Percentiles rank a stretch among this genome's conserved stretches.
Evolutionary conservation across 495 filamentous ascomycete species (phyloP).

Genomic region (Talaromyces adpressus): DNA sequence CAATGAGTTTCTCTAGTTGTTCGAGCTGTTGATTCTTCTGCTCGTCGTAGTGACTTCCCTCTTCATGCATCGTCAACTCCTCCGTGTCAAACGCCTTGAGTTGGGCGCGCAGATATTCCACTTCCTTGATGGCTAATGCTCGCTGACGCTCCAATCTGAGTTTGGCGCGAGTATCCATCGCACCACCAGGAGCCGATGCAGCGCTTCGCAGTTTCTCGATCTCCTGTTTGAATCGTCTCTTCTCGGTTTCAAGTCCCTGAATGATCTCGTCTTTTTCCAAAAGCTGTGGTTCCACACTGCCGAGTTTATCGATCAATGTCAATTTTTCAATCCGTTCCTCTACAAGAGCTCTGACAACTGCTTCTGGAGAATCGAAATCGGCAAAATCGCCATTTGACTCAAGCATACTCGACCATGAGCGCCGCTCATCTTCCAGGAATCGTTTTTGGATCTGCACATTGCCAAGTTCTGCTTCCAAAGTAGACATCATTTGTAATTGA

Average conservation of each 20-base stretch:
- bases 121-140: constrained; percentile 78
- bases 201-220: constrained; percentile 58
- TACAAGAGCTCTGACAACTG: constrained; percentile 77
- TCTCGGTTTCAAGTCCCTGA: constrained; percentile 62
- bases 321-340: constrained; percentile 73
- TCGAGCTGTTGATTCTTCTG: constrained; percentile 68
- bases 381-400: constrained; percentile 55
- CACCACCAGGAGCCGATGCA: constrained; percentile 24
- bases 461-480: constrained; percentile 63
- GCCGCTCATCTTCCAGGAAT: constrained; percentile 78
- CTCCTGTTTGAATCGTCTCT: constrained; percentile 49
- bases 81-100: constrained; percentile 87
- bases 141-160: constrained; percentile 79
- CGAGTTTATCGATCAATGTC: constrained; percentile 68
- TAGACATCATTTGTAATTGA: constrained; percentile 66
- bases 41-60: constrained; percentile 62
- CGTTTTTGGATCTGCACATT: constrained; percentile 78
- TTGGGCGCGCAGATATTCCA: constrained; percentile 88
- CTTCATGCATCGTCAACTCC: constrained; percentile 72
- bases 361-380: constrained; percentile 83
- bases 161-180: constrained; percentile 48
- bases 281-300: constrained; percentile 71
- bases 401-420: constrained; percentile 82
- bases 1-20: constrained; percentile 77
- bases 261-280: constrained; percentile 74